Conservation (phyloP, 331 rosid genomes). For the Malus hybrid region DNA sequence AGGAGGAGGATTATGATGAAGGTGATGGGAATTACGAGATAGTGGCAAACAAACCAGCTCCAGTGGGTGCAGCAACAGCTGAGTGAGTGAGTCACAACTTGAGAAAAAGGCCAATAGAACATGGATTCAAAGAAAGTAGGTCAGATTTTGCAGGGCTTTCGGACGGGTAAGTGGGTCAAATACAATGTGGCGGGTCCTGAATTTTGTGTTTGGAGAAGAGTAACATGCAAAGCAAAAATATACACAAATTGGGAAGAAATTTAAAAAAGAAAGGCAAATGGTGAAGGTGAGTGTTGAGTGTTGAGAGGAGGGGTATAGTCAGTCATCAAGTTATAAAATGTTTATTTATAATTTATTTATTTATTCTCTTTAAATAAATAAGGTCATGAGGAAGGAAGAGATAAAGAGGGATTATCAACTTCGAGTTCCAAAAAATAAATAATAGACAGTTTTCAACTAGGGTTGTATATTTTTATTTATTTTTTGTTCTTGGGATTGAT, state of each 20-base stretch:
- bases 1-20: conserved; percentile 20
- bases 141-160: background rate
- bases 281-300: conserved; percentile 8
- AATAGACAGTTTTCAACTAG: background rate
- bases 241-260: too few relatives aligned
- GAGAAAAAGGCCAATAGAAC: background rate
- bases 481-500: background rate
- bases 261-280: conserved; percentile 15
- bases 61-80: conserved; percentile 23
- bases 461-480: conserved; percentile 11
- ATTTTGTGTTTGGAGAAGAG: background rate
- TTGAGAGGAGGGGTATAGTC: conserved; percentile 27
- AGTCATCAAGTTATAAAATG: conserved; percentile 31
- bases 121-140: background rate
- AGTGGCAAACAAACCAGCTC: conserved; percentile 47
- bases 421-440: conserved; percentile 21
- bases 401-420: conserved; percentile 16
- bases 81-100: conserved; percentile 8
- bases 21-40: conserved; percentile 41
- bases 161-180: conserved; percentile 1
- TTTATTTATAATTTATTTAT: conserved; percentile 43
- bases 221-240: too few relatives aligned
- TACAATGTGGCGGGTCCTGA: background rate
- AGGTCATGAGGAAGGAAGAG: conserved; percentile 23
- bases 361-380: conserved; percentile 51